These are phyloP conservation scores for Golubevia pallescens DNA, from an alignment of 1,284 basidiomycete genomes.

Conservation along the genomic window DNA sequence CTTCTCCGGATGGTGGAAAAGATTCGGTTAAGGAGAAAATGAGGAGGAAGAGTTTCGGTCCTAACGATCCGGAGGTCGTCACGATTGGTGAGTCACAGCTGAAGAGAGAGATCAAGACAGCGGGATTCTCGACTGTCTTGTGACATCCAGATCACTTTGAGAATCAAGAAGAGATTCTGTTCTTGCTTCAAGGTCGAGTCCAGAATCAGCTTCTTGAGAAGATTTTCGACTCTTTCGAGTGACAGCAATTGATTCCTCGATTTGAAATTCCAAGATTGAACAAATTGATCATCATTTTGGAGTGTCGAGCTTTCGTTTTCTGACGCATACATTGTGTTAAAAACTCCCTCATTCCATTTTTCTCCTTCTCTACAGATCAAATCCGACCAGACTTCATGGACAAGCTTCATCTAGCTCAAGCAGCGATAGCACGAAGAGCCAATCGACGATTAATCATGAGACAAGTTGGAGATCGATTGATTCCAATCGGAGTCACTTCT, in stretches of 20 bases:
- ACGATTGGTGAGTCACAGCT: conserved; percentile 33
- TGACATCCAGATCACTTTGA: too few relatives aligned
- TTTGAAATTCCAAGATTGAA: too few relatives aligned
- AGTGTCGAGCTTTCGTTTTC: too few relatives aligned
- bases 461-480: conserved; percentile 55
- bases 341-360: neutral
- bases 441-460: conserved; percentile 63
- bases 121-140: too few relatives aligned
- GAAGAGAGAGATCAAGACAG: too few relatives aligned
- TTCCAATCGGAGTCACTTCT: conserved; percentile 59
- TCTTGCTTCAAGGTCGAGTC: too few relatives aligned
- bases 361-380: conserved; percentile 18
- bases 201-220: too few relatives aligned
- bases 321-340: neutral
- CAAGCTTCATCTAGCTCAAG: conserved; percentile 46
- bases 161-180: too few relatives aligned
- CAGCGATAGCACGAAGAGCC: conserved; percentile 43
- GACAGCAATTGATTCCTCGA: too few relatives aligned
- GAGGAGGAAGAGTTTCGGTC: conserved; percentile 33
- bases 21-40: neutral
- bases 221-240: too few relatives aligned
- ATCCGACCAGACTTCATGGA: conserved; percentile 58
- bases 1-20: neutral
- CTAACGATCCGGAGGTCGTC: conserved; percentile 42
- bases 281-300: too few relatives aligned